Evolutionary conservation across 192 early-diverging fungal genomes (phyloP).

Genomic region (Entomortierella beljakovae): DNA sequence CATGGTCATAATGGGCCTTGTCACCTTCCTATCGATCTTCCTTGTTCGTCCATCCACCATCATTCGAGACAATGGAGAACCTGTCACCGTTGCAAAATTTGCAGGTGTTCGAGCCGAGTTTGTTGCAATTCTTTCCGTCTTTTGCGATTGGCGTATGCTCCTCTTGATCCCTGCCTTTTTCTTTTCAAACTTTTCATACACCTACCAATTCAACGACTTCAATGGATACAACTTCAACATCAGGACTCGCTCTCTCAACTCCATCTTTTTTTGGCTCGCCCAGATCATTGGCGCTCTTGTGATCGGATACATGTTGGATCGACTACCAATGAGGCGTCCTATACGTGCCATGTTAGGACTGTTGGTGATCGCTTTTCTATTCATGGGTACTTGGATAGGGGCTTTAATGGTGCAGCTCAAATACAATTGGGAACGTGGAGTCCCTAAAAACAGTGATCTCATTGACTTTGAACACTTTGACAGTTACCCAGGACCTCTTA

Average conservation of each 20-base stretch:
- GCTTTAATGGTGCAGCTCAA: conserved; percentile 65
- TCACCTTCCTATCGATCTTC: conserved; percentile 63
- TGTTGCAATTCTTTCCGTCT: conserved; percentile 67
- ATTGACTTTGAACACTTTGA: conserved; percentile 38
- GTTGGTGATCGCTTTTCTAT: conserved; percentile 56
- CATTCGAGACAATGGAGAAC: conserved; percentile 74
- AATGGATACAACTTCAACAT: conserved; percentile 76
- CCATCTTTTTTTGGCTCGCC: conserved; percentile 79
- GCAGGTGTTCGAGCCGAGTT: conserved; percentile 71
- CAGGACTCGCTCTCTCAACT: conserved; percentile 78
- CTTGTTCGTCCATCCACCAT: conserved; percentile 71
- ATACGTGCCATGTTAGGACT: conserved; percentile 74
- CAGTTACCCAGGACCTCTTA: conserved; percentile 24
- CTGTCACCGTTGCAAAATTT: conserved; percentile 75
- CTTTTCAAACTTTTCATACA: conserved; percentile 86
- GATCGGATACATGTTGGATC: conserved; percentile 76
- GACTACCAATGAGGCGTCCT: conserved; percentile 60
- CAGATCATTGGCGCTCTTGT: conserved; percentile 78
- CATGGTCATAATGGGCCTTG: conserved; percentile 75
- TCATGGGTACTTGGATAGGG: conserved; percentile 74
- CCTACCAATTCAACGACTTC: conserved; percentile 71
- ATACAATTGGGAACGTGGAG: conserved; percentile 56
- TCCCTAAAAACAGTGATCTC: conserved; percentile 1
- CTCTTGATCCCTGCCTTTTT: conserved; percentile 75
- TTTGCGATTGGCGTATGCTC: conserved; percentile 75